Conservation (phyloP, 1,139 yeast species). For the Suhomyces anneliseae region DNA sequence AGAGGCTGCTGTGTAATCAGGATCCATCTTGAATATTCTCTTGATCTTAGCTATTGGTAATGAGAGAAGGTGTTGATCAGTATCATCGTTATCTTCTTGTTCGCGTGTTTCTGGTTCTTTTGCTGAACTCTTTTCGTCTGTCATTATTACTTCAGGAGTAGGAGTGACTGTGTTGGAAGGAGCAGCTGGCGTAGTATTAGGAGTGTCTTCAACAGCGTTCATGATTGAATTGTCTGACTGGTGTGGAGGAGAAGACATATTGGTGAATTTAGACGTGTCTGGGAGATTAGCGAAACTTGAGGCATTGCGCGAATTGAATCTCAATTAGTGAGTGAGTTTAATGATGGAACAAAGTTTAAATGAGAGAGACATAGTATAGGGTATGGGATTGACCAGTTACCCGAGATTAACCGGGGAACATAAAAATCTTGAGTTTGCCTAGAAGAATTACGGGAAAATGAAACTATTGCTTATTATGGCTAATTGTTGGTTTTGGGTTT, state of each 20-base stretch:
- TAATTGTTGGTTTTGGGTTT: too few relatives aligned
- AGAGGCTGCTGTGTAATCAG: slow-evolving; percentile 75
- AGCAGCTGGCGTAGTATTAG: slow-evolving; percentile 9
- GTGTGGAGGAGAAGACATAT: slow-evolving; percentile 9
- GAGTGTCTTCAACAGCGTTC: slow-evolving; percentile 7
- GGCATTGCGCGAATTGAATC: background rate
- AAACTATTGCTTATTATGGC: too few relatives aligned
- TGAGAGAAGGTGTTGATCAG: slow-evolving; percentile 24
- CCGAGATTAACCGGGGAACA: too few relatives aligned
- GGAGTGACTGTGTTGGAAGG: slow-evolving; percentile 10
- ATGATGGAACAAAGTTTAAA: background rate
- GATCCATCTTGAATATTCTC: slow-evolving; percentile 81
- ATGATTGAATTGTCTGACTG: slow-evolving; percentile 2
- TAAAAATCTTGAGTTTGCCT: too few relatives aligned
- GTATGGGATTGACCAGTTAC: too few relatives aligned
- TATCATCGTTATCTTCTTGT: slow-evolving; percentile 19
- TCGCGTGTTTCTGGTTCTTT: background rate
- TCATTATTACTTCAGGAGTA: slow-evolving; percentile 6
- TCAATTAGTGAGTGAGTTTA: background rate
- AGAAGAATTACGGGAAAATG: too few relatives aligned
- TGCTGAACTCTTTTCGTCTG: slow-evolving; percentile 1
- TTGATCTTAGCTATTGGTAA: slow-evolving; percentile 83
- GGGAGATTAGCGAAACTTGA: background rate
- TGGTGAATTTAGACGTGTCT: slow-evolving; percentile 3
- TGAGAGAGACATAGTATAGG: too few relatives aligned